Evolutionary conservation across 1,139 yeast genomes (phyloP).

Genomic region (Pichia sp.): DNA sequence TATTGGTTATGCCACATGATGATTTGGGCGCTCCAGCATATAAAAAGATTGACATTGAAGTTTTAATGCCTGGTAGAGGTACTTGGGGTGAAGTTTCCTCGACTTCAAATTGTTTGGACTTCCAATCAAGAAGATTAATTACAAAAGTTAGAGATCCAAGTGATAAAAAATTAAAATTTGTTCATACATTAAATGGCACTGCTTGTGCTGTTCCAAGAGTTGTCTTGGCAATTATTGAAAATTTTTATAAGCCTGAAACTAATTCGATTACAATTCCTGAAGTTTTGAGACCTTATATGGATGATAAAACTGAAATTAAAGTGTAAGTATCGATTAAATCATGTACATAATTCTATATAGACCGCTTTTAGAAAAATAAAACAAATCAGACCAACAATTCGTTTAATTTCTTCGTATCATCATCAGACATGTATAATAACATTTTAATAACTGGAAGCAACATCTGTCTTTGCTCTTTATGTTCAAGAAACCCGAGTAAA

Average conservation of each 20-base stretch:
- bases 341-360: neutral
- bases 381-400: conserved; percentile 44
- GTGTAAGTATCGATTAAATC: neutral
- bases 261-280: conserved; percentile 59
- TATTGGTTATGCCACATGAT: conserved; percentile 81
- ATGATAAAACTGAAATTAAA: conserved; percentile 32
- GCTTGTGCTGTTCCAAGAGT: conserved; percentile 94
- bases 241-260: conserved; percentile 57
- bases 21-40: conserved; percentile 94
- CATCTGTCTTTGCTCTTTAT: conserved; percentile 81
- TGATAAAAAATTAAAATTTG: conserved; percentile 39
- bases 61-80: conserved; percentile 98
- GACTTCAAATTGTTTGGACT: conserved; percentile 88
- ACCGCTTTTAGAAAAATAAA: neutral
- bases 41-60: conserved; percentile 90
- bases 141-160: conserved; percentile 42
- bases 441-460: conserved; percentile 80
- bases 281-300: conserved; percentile 64
- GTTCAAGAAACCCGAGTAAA: conserved; percentile 80
- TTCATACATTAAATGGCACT: conserved; percentile 89
- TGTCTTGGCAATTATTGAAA: conserved; percentile 82
- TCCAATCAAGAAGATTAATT: conserved; percentile 77
- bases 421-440: conserved; percentile 57
- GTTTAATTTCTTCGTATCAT: conserved; percentile 67
- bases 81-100: conserved; percentile 91